These are phyloP conservation scores for Leonotis leonurus DNA, from an alignment of 257 asterid genomes.

Conservation along the genomic window DNA sequence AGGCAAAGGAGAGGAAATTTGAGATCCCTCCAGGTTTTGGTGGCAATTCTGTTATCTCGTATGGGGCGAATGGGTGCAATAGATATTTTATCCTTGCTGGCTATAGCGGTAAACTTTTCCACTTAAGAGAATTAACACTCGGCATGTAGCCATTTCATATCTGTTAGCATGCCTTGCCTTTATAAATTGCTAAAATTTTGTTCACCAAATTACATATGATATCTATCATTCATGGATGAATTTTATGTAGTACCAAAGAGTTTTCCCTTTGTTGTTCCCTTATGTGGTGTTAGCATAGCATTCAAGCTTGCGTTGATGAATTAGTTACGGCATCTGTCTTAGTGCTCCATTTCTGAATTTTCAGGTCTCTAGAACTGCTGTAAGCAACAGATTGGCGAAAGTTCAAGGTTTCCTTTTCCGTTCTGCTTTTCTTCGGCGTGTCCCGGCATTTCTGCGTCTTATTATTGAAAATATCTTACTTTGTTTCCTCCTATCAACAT, in stretches of 20 bases:
- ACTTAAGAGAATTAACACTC: constrained; percentile 14
- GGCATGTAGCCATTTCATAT: constrained; percentile 5
- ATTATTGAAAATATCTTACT: constrained; percentile 80
- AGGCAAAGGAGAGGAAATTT: constrained; percentile 78
- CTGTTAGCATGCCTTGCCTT: constrained; percentile 1
- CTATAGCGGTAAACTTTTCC: constrained; percentile 70
- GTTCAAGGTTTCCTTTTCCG: constrained; percentile 99
- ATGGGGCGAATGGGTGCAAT: constrained; percentile 77
- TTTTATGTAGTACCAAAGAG: not conserved
- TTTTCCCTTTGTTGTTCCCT: not conserved
- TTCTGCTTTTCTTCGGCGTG: constrained; percentile 94
- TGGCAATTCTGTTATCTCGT: constrained; percentile 80
- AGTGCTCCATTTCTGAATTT: constrained; percentile 15
- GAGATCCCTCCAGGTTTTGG: constrained; percentile 84
- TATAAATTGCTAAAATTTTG: not conserved
- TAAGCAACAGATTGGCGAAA: constrained; percentile 96
- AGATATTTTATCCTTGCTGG: constrained; percentile 66
- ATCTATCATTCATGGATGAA: not conserved
- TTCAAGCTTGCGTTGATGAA: not conserved
- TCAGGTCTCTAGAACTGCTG: constrained; percentile 86
- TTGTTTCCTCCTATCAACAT: constrained; percentile 85
- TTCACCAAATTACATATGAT: not conserved
- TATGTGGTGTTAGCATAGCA: not conserved
- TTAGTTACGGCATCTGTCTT: constrained; percentile 1
- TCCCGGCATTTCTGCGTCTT: constrained; percentile 81